These are phyloP conservation scores for Acaromyces ingoldii DNA, from an alignment of 1,284 basidiomycete genomes.

Conservation along the genomic window DNA sequence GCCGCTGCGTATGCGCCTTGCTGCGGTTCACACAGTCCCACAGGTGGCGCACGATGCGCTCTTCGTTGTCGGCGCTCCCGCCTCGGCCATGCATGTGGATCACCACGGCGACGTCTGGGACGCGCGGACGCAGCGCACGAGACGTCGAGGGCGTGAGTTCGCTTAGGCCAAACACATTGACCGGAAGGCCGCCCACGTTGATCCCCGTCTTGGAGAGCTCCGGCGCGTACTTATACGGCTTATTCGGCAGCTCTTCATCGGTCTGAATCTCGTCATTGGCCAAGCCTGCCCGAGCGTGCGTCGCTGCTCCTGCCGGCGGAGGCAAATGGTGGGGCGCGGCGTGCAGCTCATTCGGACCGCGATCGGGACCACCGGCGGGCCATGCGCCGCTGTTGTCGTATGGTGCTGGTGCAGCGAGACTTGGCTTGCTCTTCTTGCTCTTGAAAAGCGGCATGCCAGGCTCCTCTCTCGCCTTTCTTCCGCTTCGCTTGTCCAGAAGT, in stretches of 20 bases:
- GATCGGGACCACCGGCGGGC: too few species aligned
- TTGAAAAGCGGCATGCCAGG: too few species aligned
- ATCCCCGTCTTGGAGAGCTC: conserved; percentile 15
- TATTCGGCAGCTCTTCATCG: not conserved
- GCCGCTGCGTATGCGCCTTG: conserved; percentile 11
- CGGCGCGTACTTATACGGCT: conserved; percentile 2
- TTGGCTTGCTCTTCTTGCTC: too few species aligned
- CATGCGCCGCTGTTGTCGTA: too few species aligned
- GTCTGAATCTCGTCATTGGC: too few species aligned
- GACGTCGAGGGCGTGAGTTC: conserved; percentile 32
- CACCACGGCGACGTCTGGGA: conserved; percentile 36
- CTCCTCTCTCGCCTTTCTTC: too few species aligned
- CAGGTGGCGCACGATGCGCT: conserved; percentile 37
- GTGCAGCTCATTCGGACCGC: too few species aligned
- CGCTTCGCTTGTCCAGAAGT: too few species aligned
- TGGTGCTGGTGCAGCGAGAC: too few species aligned
- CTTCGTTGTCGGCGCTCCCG: conserved; percentile 36
- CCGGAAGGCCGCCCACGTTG: conserved; percentile 40
- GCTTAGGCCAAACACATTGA: conserved; percentile 42
- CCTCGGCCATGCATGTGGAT: conserved; percentile 47
- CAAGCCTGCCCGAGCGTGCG: too few species aligned
- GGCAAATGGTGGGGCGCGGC: too few species aligned
- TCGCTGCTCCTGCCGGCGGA: too few species aligned
- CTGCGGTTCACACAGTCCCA: conserved; percentile 19
- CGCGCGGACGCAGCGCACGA: conserved; percentile 22